Evolutionary conservation across 345 rosid species (phyloP).

Genomic region (Conringia planisiliqua): DNA sequence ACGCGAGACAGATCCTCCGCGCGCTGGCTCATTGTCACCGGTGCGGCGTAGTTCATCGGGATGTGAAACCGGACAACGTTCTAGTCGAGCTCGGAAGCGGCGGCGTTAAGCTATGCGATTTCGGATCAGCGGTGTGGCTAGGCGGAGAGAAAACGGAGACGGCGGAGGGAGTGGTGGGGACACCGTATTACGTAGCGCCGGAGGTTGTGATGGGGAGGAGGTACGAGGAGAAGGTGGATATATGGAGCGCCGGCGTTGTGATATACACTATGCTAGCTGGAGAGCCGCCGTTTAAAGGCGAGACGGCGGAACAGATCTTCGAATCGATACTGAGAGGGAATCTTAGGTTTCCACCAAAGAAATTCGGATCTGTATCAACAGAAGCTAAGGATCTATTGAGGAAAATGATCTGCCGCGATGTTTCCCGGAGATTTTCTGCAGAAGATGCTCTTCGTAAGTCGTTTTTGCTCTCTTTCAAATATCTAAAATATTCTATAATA

Average conservation of each 20-base stretch:
- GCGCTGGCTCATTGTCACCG: conserved; percentile 75
- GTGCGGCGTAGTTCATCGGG: conserved; percentile 63
- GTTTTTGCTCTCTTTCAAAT: not conserved
- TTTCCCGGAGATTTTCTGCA: conserved; percentile 64
- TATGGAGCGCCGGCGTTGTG: conserved; percentile 85
- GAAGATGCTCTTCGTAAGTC: conserved; percentile 74
- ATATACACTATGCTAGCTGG: conserved; percentile 73
- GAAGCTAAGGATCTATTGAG: conserved; percentile 68
- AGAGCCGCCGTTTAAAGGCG: conserved; percentile 72
- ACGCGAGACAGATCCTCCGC: conserved; percentile 45
- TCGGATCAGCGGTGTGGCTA: conserved; percentile 64
- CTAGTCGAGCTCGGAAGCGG: conserved; percentile 43
- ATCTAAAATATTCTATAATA: not conserved
- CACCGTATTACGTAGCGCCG: conserved; percentile 83
- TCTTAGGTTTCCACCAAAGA: conserved; percentile 56
- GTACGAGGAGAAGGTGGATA: conserved; percentile 71
- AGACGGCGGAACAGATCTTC: conserved; percentile 60
- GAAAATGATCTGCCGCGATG: conserved; percentile 78
- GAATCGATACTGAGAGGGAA: conserved; percentile 66
- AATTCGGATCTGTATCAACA: conserved; percentile 45
- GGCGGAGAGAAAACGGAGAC: conserved; percentile 29
- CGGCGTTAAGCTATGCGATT: conserved; percentile 56
- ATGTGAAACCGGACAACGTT: conserved; percentile 75
- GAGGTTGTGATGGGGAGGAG: conserved; percentile 72
- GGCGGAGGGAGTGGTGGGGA: conserved; percentile 62